Percentiles rank a stretch among this genome's conserved stretches.
Evolutionary conservation across 148 eudicot genomes (phyloP).

Genomic region (Heliamphora exappendiculata): DNA sequence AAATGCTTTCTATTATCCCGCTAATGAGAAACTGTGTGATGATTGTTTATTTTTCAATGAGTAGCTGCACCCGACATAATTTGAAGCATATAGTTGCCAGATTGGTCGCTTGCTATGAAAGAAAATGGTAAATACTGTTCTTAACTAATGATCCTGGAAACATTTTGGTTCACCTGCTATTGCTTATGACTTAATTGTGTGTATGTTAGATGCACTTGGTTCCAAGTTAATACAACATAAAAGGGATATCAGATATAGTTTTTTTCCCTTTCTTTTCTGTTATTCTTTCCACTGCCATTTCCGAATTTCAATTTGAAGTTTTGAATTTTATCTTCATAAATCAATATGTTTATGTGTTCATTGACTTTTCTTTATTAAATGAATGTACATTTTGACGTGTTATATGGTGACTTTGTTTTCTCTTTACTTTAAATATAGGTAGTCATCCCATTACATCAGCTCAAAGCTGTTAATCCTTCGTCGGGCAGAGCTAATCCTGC

Average conservation of each 20-base stretch:
- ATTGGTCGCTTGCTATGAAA: background rate
- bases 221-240: no score
- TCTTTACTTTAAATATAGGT: slow-evolving; percentile 46
- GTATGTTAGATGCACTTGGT: background rate
- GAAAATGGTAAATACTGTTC: no score
- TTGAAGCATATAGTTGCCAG: no score
- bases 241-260: no score
- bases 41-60: background rate
- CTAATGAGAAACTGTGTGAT: background rate
- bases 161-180: background rate
- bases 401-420: no score
- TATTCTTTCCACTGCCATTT: background rate
- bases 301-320: background rate
- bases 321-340: background rate
- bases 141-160: background rate
- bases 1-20: background rate
- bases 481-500: no score
- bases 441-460: slow-evolving; percentile 73
- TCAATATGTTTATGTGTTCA: background rate
- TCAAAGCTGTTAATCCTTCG: no score
- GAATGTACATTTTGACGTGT: no score
- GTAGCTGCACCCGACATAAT: no score
- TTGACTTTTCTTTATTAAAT: background rate
- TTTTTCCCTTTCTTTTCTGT: no score
- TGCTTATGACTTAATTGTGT: background rate